A percentile compares a stretch with the other conserved stretches of the same genome.
These are phyloP conservation scores for Oehlia diaphana DNA, from an alignment of 192 early-diverging fungal species.

Conservation along the genomic window DNA sequence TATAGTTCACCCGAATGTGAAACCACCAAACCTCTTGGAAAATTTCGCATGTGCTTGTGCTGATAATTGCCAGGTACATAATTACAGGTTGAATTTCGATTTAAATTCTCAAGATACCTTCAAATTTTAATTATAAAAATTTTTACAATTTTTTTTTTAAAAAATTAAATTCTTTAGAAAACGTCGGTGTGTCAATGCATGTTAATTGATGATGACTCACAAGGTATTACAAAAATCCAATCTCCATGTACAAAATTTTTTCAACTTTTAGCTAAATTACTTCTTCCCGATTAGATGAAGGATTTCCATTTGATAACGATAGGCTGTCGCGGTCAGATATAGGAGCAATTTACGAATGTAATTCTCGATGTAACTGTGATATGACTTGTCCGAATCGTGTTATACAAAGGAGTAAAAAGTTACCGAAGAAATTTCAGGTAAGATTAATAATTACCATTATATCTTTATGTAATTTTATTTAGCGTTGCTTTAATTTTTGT, in stretches of 20 bases:
- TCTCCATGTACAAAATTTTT: neutral
- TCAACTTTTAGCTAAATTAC: neutral
- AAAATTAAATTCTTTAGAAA: neutral
- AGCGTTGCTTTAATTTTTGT: neutral
- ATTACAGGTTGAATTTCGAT: neutral
- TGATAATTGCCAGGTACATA: slow-evolving; percentile 7
- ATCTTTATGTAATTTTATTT: neutral
- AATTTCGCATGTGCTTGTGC: slow-evolving; percentile 9
- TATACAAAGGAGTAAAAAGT: slow-evolving; percentile 9
- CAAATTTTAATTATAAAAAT: neutral
- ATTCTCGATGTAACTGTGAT: slow-evolving; percentile 7
- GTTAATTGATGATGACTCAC: neutral
- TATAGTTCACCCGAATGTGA: neutral
- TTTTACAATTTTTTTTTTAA: no score
- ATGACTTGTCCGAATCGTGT: slow-evolving; percentile 5
- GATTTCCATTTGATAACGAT: slow-evolving; percentile 15
- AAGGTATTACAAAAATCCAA: neutral
- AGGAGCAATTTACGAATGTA: slow-evolving; percentile 23
- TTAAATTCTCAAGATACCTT: no score
- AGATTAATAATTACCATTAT: neutral
- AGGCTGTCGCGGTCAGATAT: neutral
- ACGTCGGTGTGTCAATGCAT: neutral
- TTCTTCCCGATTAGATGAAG: neutral
- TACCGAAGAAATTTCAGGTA: slow-evolving; percentile 7
- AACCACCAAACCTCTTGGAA: neutral